Evolutionary conservation across 176 grass and related monocot genomes (phyloP).

Genomic region (Olyra latifolia): DNA sequence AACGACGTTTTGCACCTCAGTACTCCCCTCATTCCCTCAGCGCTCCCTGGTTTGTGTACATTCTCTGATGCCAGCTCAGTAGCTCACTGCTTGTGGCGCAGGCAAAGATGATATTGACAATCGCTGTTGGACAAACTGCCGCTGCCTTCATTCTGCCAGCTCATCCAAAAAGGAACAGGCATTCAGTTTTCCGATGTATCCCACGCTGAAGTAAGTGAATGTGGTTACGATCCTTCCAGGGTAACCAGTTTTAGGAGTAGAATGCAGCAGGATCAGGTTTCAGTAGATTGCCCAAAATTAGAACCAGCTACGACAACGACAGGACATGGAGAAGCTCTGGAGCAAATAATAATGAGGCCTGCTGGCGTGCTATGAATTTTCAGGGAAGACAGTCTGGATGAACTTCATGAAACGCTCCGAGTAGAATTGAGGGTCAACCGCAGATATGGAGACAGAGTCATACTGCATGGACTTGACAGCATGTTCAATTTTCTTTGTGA

Average conservation of each 20-base stretch:
- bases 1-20: background rate
- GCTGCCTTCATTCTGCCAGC: background rate
- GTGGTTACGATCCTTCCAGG: background rate
- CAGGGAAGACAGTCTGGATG: conserved; percentile 86
- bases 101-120: background rate
- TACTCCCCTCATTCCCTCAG: background rate
- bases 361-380: conserved; percentile 44
- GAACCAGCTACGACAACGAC: background rate
- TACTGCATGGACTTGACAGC: conserved; percentile 94
- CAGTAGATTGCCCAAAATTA: background rate
- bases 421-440: conserved; percentile 77
- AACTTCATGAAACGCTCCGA: conserved; percentile 78
- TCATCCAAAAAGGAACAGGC: background rate
- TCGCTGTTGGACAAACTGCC: background rate
- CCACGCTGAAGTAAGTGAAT: background rate
- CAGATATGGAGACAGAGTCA: conserved; percentile 82
- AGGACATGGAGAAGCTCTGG: background rate
- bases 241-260: background rate
- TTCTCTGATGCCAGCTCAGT: no score
- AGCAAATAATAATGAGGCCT: background rate
- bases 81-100: background rate
- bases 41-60: background rate
- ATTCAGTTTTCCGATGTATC: background rate
- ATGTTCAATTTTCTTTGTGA: conserved; percentile 90
- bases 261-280: background rate